Percentiles rank a stretch among this genome's conserved stretches.
Conservation (phyloP, 73 alveolate genomes). For the Paramecium sonneborni region DNA sequence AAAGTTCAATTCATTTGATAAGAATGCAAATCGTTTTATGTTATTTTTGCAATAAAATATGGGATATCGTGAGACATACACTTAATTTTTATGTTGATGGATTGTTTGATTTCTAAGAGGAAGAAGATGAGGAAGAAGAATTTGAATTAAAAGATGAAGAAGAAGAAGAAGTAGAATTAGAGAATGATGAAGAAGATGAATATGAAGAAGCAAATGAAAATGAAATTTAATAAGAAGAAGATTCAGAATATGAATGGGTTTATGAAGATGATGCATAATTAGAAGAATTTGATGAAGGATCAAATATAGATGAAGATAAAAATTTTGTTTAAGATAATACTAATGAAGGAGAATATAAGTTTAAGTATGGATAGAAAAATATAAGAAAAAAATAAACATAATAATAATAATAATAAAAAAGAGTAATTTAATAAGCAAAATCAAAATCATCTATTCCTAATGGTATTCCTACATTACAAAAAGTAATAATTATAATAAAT, state of each 20-base stretch:
- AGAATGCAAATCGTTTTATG: conserved; percentile 3
- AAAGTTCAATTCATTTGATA: neutral
- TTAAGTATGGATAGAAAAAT: neutral
- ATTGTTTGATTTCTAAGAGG: conserved; percentile 31
- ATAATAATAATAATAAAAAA: neutral
- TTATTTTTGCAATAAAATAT: conserved; percentile 14
- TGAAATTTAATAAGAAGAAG: neutral
- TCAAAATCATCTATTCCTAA: neutral
- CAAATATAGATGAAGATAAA: neutral
- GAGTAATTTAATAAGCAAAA: neutral
- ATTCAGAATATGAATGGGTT: neutral
- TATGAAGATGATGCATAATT: neutral
- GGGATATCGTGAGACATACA: conserved; percentile 27
- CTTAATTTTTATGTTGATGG: conserved; percentile 45
- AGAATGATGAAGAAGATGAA: neutral
- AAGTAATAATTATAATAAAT: neutral
- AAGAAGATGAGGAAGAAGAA: conserved; percentile 19
- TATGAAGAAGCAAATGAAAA: neutral
- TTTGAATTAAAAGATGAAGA: conserved; percentile 23
- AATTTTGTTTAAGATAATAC: neutral
- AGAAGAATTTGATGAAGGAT: neutral
- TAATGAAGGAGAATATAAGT: conserved; percentile 44
- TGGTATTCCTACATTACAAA: neutral
- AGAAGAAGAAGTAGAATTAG: neutral
- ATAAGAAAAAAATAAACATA: neutral